Evolutionary conservation across 495 filamentous ascomycete genomes (phyloP), one percentile per base, ranked within the genome.

Genomic region (Hypoxylon crocopeplum): DNA sequence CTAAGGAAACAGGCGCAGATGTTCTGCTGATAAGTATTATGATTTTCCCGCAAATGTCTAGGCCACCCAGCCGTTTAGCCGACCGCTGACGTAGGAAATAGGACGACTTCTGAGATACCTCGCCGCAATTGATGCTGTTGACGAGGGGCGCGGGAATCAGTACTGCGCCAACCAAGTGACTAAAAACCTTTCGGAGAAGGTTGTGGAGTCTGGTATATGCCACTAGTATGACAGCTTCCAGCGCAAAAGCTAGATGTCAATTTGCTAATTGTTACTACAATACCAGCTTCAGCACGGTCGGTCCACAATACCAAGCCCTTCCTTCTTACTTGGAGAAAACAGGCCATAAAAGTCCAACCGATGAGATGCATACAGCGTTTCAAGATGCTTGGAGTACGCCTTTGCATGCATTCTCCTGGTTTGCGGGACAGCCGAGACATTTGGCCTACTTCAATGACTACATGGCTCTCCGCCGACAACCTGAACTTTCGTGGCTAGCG

Each of bases 21-120:
- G 5, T 8, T 2, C 24, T 7, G 10, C 13, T 27, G 12, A 3
- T 34, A 3, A 29, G 27, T 27, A 34, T 13, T 5, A 17, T 48
- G 17, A 29, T 10, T 10, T 5, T 5, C 5, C 5, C 5, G 10
- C 5, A 29, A 5, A 29, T 29, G 10, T 10, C 5, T 29, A 5
- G 25, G 10, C 10, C 25, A 29, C 25, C 25, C 5, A 29, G 25
- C 10, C 10, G 10, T 5, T 10, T 29, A 29, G 5, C 10, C 5
- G 10, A 29, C 17, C n/a, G n/a, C n/a, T n/a, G n/a, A n/a, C n/a
- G n/a, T n/a, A n/a, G 15, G 1, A 10, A 2, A 29, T 33, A 48
- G 45, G 45, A 2, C 70, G 75, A 12, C 55, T 79, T 21, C 54
- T 79, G 38, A 71, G 71, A 47, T 76, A 80, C 32, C 47, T 80